These are phyloP conservation scores for Colletotrichum chrysophilum DNA, from an alignment of 2,329 filamentous ascomycete species.

Conservation along the genomic window DNA sequence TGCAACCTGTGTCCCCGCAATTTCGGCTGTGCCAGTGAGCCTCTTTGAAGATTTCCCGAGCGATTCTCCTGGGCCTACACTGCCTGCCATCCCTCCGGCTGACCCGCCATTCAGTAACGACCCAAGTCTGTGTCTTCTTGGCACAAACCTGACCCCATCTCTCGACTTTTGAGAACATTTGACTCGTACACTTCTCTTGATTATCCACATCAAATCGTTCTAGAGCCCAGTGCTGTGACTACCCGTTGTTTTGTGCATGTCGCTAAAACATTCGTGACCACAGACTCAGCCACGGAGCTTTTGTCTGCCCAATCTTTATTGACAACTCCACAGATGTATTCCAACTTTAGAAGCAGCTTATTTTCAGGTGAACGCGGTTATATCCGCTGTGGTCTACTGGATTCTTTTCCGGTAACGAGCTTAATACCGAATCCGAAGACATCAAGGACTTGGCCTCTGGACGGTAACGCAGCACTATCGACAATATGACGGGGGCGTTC, in stretches of 20 bases:
- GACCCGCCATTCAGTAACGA: background rate
- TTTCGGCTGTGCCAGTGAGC: too few species aligned
- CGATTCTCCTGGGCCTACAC: rapidly evolving
- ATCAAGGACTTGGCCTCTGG: rapidly evolving
- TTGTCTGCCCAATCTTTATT: too few species aligned
- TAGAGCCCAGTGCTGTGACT: too few species aligned
- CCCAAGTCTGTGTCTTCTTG: background rate
- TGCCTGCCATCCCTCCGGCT: background rate
- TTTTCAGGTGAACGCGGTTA: rapidly evolving
- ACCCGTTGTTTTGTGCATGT: too few species aligned
- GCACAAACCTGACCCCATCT: background rate
- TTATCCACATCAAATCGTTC: too few species aligned
- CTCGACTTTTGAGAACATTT: background rate
- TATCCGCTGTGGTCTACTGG: too few species aligned
- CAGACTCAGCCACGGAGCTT: too few species aligned
- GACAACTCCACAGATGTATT: too few species aligned
- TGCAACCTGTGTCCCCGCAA: too few species aligned
- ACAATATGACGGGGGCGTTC: background rate
- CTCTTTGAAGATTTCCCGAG: background rate
- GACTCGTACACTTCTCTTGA: background rate
- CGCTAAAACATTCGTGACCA: too few species aligned
- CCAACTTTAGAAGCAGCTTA: too few species aligned
- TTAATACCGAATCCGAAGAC: background rate
- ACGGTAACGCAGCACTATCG: background rate
- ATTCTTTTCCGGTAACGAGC: rapidly evolving